phyloP scores from a whole-genome alignment of 441 rosid genomes.

The Iberis amara region DNA sequence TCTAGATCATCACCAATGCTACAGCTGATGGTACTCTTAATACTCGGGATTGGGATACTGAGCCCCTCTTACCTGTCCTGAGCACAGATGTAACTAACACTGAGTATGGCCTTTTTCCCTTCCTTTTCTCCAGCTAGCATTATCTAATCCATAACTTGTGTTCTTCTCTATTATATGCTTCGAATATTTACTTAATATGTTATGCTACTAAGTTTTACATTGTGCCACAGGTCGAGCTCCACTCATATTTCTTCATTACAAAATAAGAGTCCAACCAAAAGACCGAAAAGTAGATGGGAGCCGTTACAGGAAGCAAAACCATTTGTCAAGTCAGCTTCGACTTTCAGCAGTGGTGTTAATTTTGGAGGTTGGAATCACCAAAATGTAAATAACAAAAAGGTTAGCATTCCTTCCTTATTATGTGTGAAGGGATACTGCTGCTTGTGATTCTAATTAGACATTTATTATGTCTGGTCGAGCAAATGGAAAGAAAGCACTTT shows the following conservation, averaged over 20 bases:
- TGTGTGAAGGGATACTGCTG: conserved; percentile 13
- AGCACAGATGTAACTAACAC: conserved; percentile 36
- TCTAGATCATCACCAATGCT: conserved; percentile 75
- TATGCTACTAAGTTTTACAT: conserved; percentile 24
- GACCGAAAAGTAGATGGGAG: conserved; percentile 98
- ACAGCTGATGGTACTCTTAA: conserved; percentile 65
- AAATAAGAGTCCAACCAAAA: conserved; percentile 65
- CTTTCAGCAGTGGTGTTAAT: conserved; percentile 41
- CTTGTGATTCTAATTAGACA: neutral
- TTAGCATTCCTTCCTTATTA: conserved; percentile 27
- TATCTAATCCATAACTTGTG: conserved; percentile 2
- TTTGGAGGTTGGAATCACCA: conserved; percentile 53
- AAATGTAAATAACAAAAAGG: conserved; percentile 60
- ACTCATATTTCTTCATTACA: conserved; percentile 37
- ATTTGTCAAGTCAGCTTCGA: conserved; percentile 42
- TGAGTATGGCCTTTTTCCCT: conserved; percentile 44
- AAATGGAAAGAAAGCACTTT: conserved; percentile 8
- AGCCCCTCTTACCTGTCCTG: conserved; percentile 76
- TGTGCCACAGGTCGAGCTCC: conserved; percentile 37
- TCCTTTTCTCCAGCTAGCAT: conserved; percentile 16
- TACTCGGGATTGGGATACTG: conserved; percentile 86
- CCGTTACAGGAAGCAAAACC: conserved; percentile 71
- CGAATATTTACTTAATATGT: conserved; percentile 16
- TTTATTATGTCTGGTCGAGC: conserved; percentile 18
- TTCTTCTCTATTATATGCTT: conserved; percentile 17